Conservation (phyloP, 306 rosid genomes). For the Prunus salicina region DNA sequence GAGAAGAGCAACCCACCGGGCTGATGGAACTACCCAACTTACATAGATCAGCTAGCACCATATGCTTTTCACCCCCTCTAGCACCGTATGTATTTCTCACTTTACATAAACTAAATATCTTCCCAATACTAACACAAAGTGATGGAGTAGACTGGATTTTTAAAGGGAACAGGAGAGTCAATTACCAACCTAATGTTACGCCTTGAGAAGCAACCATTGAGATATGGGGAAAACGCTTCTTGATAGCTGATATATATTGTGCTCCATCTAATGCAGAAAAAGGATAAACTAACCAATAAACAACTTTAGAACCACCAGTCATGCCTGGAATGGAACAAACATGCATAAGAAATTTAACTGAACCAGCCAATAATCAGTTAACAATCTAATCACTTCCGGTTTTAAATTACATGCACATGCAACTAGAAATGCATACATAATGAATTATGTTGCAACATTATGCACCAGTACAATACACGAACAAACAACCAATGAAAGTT, state of each 20-base stretch:
- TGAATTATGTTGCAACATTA: not conserved
- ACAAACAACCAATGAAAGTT: not conserved
- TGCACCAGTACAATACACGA: not conserved
- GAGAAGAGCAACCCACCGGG: too few species aligned
- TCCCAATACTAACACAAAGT: not conserved
- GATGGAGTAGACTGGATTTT: not conserved
- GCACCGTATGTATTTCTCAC: too few species aligned
- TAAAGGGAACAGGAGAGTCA: not conserved
- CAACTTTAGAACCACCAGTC: slow-evolving; percentile 4
- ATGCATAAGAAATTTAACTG: not conserved
- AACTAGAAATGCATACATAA: not conserved
- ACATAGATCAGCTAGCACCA: too few species aligned
- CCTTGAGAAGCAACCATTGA: slow-evolving; percentile 92
- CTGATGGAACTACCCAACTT: too few species aligned
- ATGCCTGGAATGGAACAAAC: not conserved
- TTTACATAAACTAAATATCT: not conserved
- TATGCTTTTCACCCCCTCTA: too few species aligned
- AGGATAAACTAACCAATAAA: slow-evolving; percentile 54
- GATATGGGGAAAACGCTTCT: slow-evolving; percentile 72
- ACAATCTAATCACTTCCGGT: not conserved
- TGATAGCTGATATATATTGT: slow-evolving; percentile 69
- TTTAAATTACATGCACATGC: not conserved
- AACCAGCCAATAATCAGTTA: not conserved
- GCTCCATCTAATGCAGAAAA: slow-evolving; percentile 85
- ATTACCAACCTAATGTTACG: slow-evolving; percentile 57